A percentile compares a stretch with the other conserved stretches of the same genome.
These are phyloP conservation scores for Coemansia sp. DNA, from an alignment of 192 early-diverging fungal genomes.

Conservation along the genomic window DNA sequence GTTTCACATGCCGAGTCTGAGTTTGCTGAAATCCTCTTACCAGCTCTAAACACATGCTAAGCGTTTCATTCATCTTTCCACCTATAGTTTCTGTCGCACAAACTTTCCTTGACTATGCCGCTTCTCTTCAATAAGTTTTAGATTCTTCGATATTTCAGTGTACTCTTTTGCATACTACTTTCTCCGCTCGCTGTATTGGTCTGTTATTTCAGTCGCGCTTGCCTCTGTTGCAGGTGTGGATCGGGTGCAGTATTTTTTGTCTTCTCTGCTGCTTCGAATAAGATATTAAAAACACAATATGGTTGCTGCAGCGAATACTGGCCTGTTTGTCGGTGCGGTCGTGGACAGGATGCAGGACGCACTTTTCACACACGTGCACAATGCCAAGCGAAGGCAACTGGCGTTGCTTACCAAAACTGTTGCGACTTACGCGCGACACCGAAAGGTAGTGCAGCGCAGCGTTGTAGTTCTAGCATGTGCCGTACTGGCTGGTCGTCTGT, in stretches of 20 bases:
- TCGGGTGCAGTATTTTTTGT: background rate
- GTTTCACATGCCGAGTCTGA: too few species aligned
- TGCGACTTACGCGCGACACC: constrained; percentile 41
- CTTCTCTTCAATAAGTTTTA: too few species aligned
- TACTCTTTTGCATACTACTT: too few species aligned
- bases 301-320: constrained; percentile 36
- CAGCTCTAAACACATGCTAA: too few species aligned
- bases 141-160: too few species aligned
- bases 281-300: background rate
- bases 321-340: constrained; percentile 34
- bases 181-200: too few species aligned
- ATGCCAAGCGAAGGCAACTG: constrained; percentile 30
- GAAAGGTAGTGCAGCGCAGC: constrained; percentile 30
- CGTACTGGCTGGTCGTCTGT: constrained; percentile 31
- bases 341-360: constrained; percentile 28
- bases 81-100: too few species aligned
- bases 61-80: too few species aligned
- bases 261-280: background rate
- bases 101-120: too few species aligned
- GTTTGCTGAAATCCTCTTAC: too few species aligned
- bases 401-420: constrained; percentile 25
- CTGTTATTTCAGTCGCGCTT: too few species aligned
- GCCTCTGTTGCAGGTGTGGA: too few species aligned
- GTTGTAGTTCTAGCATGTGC: constrained; percentile 31
- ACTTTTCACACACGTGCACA: constrained; percentile 30